These are phyloP conservation scores for Mycena maculata DNA, from an alignment of 768 basidiomycete species.

Conservation along the genomic window DNA sequence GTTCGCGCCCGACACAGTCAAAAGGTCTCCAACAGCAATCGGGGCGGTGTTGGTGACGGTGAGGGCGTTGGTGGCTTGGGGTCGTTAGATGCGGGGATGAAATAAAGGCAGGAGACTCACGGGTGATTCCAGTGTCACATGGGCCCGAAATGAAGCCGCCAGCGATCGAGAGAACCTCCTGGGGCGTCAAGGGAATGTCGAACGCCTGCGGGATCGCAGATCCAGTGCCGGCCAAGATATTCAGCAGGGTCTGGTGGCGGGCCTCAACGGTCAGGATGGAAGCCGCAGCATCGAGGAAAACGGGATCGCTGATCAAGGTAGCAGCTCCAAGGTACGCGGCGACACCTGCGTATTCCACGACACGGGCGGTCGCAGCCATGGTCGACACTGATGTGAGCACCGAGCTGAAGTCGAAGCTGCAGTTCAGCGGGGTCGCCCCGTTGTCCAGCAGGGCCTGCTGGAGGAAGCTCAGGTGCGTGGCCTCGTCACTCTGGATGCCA, in stretches of 20 bases:
- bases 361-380: constrained; percentile 78
- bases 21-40: constrained; percentile 65
- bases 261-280: constrained; percentile 85
- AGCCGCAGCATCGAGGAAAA: constrained; percentile 71
- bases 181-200: constrained; percentile 77
- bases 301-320: constrained; percentile 68
- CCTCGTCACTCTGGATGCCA: constrained; percentile 70
- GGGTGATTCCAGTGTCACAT: constrained; percentile 70
- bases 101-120: constrained; percentile 45
- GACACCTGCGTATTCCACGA: constrained; percentile 83
- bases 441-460: constrained; percentile 63
- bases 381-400: constrained; percentile 73
- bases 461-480: constrained; percentile 66
- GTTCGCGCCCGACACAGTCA: constrained; percentile 70
- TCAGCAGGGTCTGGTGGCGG: constrained; percentile 84
- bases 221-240: constrained; percentile 69
- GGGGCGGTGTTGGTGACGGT: constrained; percentile 72
- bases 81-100: not conserved
- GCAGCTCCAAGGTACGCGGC: constrained; percentile 82
- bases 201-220: constrained; percentile 75
- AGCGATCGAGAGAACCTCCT: constrained; percentile 78
- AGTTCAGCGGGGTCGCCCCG: constrained; percentile 67
- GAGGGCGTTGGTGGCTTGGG: constrained; percentile 68
- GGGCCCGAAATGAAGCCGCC: constrained; percentile 71
- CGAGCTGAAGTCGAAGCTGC: constrained; percentile 75